Evolutionary conservation across 495 filamentous ascomycete species (phyloP), one percentile per base, ranked within the genome.

Genomic region (Chaetomidium leptoderma): DNA sequence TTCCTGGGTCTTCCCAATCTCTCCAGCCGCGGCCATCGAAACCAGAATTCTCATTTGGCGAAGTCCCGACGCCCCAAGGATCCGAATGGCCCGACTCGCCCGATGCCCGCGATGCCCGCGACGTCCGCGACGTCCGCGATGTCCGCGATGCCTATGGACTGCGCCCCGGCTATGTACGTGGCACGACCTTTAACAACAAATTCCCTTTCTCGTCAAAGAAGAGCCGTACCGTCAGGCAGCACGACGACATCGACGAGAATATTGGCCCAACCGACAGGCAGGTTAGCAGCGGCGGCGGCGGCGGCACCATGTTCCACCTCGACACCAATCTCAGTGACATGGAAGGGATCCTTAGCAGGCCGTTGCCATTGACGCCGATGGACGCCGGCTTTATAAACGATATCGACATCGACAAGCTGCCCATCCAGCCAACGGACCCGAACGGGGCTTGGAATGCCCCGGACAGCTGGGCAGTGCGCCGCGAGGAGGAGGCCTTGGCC

Each of bases 401-500:
- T 36, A 71, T 74, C 43, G 79, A 78, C 16, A 76, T 72, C 14
- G 82, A 80, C 63, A 78, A 56, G 46, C 35, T 46, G 57, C 66
- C 60, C 35, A 55, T 44, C 72, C 77, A 48, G 32, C 36, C 62
- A 60, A 35, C 52, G 27, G 73, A 69, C 14, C 53, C 63, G 52
- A 72, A 69, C 53, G 76, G 72, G 10, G 78, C 79, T 7, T 97
- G 92, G 92, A 85, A 90, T 70, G 90, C 91, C 3, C 92, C 92
- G 11, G 92, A 96, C 68, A 93, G 89, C 70, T 97, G 92, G 92
- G 88, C 87, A 33, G 90, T 96, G 33, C 89, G 86, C 59, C 84
- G 80, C 57, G 75, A 76, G 11, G 82, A 91, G 46, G 89, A 92
- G 46, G 62, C 60, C 48, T 59, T 67, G 7, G 58, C 57, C 7